Evolutionary conservation across 495 filamentous ascomycete species (phyloP).

Genomic region (Parathielavia hyrcaniae): DNA sequence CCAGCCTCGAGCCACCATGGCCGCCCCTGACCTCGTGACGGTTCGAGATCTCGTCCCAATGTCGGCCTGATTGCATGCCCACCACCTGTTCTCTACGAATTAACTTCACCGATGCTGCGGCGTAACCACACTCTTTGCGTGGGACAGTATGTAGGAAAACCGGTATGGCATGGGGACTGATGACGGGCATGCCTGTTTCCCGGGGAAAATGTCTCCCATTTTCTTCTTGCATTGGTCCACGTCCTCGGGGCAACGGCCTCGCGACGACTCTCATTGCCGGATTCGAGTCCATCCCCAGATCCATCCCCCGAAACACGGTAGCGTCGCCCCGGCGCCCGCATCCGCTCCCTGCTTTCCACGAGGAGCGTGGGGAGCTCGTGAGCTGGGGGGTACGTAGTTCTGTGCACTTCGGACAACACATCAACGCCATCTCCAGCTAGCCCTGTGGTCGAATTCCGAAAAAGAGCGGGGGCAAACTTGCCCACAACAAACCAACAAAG

Average conservation of each 20-base stretch:
- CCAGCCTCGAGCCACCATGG: neutral
- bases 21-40: slow-evolving; percentile 16
- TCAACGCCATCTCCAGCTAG: slow-evolving; percentile 2
- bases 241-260: slow-evolving; percentile 3
- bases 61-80: slow-evolving; percentile 14
- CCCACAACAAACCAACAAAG: neutral
- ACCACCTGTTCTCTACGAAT: slow-evolving; percentile 5
- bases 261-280: neutral
- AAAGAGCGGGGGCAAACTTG: neutral
- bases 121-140: slow-evolving; percentile 20
- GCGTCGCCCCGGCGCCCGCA: neutral
- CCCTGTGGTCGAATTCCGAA: neutral
- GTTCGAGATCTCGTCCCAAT: slow-evolving; percentile 18
- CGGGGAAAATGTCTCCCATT: neutral
- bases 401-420: neutral
- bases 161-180: neutral
- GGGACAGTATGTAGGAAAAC: slow-evolving; percentile 7
- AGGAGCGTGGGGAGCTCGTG: slow-evolving; percentile 11
- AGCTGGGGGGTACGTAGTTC: no score
- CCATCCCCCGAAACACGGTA: neutral
- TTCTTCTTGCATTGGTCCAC: neutral
- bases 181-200: neutral
- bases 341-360: slow-evolving; percentile 13
- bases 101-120: slow-evolving; percentile 21
- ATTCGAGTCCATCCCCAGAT: slow-evolving; percentile 9